Percentiles rank a stretch among this genome's conserved stretches.
Conservation (phyloP, 148 eudicot species). For the Nepenthes gracilis region DNA sequence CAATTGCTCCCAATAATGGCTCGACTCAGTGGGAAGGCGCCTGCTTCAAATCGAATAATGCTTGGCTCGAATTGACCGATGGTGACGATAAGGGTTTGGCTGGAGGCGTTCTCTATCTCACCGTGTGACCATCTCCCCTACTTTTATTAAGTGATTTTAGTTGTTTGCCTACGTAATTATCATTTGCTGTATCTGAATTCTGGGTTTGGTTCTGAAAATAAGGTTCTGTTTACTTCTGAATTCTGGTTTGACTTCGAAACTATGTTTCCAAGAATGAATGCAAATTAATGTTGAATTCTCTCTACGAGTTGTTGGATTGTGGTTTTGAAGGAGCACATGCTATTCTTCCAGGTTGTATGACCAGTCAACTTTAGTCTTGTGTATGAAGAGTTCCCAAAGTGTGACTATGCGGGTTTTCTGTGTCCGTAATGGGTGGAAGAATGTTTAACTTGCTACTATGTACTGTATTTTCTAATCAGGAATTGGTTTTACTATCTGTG, state of each 20-base stretch:
- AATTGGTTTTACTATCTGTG: too few species aligned
- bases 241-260: too few species aligned
- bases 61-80: conserved; percentile 44
- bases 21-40: conserved; percentile 76
- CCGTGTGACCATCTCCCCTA: conserved; percentile 25
- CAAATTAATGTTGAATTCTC: background rate
- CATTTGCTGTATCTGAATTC: background rate
- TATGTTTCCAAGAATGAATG: background rate
- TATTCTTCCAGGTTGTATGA: too few species aligned
- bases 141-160: background rate
- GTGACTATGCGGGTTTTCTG: too few species aligned
- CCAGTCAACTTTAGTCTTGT: too few species aligned
- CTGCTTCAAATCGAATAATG: conserved; percentile 63
- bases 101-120: conserved; percentile 68
- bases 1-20: conserved; percentile 47
- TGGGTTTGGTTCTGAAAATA: too few species aligned
- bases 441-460: too few species aligned
- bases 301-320: background rate
- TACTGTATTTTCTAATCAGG: too few species aligned
- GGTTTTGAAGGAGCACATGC: background rate
- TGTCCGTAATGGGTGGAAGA: too few species aligned
- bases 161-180: background rate
- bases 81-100: conserved; percentile 53
- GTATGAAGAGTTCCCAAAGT: too few species aligned
- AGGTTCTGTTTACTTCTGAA: background rate